Base-by-base conservation (phyloP, 768 basidiomycete species). In the Pisolithus microcarpus region DNA sequence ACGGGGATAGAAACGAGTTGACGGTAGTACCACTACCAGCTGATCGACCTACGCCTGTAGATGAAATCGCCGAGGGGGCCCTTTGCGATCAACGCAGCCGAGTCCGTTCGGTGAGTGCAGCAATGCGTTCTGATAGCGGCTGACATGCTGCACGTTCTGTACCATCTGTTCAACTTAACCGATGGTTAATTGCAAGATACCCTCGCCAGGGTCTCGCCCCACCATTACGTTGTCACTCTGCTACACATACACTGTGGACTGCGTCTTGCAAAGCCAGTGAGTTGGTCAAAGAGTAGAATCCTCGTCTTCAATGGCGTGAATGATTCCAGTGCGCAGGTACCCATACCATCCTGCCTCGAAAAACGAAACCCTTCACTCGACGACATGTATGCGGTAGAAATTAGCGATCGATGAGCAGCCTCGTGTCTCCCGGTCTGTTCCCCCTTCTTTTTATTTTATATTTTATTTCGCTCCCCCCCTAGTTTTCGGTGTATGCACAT, bases 381-480 rank as follows among this genome's bases (percentile, higher is more conserved):
- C 28, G 28, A 44, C 54, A 46, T 30, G 50, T 54, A 44, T 30
- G 52, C 11, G 34, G 34, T 58, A 30, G 61, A 52, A n/a, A 50
- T 39, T 47, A 56, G 49, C 47, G 56, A 61, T 62, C 58, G 58
- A 40, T 38, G 28, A 34, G 30, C 51, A 39, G 61, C 72, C 72
- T 70, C 72, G 67, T 75, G 72, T 63, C 13, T 34, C 11, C 11
- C 54, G 54, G 55, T 61, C 51, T 60, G 62, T 56, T 61, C 57
- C 55, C 30, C 30, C 13, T 58, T 56, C 43, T 56, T 51, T 47
- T 55, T 58, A 7, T 43, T 57, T 58, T 50, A 54, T 51, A 62
- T 52, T 55, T 56, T 55, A 23, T 23, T 23, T 23, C 21, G 21
- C 21, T 7, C 58, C 59, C 51, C 45, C 46, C 51, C 43, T 52